Evolutionary conservation across 371 early-diverging fungal species (phyloP).

Genomic region (Syncephalis fuscata): DNA sequence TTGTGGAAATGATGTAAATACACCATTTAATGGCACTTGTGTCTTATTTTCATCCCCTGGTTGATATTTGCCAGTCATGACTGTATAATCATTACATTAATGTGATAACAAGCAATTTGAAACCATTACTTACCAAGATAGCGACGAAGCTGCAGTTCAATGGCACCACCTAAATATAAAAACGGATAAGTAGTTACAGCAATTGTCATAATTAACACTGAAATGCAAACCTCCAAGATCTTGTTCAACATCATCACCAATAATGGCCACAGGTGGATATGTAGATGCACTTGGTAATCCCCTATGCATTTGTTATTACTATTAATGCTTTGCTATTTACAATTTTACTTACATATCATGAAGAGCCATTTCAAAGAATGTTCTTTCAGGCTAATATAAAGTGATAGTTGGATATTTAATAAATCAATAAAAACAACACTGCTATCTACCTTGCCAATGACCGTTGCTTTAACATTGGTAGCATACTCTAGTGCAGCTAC

Average conservation of each 20-base stretch:
- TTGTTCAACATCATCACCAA: slow-evolving; percentile 70
- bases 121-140: slow-evolving; percentile 25
- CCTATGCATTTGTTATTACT: background rate
- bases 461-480: slow-evolving; percentile 34
- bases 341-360: slow-evolving; percentile 32
- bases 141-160: slow-evolving; percentile 45
- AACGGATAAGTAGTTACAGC: too few relatives aligned
- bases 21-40: slow-evolving; percentile 13
- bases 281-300: background rate
- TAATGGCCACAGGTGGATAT: slow-evolving; percentile 35
- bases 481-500: slow-evolving; percentile 67
- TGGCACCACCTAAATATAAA: slow-evolving; percentile 26
- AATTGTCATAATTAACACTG: too few relatives aligned
- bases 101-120: background rate
- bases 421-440: background rate
- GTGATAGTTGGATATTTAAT: background rate
- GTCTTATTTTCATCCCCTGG: slow-evolving; percentile 37
- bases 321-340: background rate
- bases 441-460: slow-evolving; percentile 61
- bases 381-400: slow-evolving; percentile 26
- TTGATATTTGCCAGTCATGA: slow-evolving; percentile 72
- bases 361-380: slow-evolving; percentile 59
- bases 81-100: slow-evolving; percentile 9
- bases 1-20: slow-evolving; percentile 22
- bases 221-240: slow-evolving; percentile 68